These are phyloP conservation scores for Cudoniella acicularis DNA, from an alignment of 495 filamentous ascomycete species.

Conservation along the genomic window DNA sequence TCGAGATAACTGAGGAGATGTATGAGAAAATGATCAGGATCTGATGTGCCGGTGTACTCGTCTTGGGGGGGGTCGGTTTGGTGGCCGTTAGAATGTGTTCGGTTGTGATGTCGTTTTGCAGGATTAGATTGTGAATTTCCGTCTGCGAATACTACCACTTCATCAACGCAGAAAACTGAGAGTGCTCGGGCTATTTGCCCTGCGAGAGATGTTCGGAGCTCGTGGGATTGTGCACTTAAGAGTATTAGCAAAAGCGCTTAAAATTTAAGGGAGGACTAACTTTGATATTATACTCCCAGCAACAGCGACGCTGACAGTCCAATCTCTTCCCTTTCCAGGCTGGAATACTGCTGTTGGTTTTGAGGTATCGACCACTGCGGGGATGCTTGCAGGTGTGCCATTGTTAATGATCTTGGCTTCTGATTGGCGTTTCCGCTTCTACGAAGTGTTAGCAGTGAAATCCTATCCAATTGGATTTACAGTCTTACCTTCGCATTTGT, in stretches of 20 bases:
- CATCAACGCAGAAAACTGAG: constrained; percentile 74
- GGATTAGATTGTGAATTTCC: constrained; percentile 20
- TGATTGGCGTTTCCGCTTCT: constrained; percentile 28
- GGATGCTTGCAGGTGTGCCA: constrained; percentile 8
- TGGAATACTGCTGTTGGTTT: constrained; percentile 56
- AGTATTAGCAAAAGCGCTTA: constrained; percentile 9
- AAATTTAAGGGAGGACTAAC: constrained; percentile 31
- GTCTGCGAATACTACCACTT: constrained; percentile 73
- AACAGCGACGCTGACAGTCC: constrained; percentile 55
- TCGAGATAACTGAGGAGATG: constrained; percentile 74
- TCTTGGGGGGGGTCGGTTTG: constrained; percentile 38
- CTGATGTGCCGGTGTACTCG: constrained; percentile 57
- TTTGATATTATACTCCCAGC: constrained; percentile 58
- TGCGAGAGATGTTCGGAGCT: constrained; percentile 61
- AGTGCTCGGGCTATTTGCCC: constrained; percentile 68
- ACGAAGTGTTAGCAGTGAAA: no score
- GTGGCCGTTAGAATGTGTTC: constrained; percentile 27
- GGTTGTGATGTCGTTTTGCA: constrained; percentile 14
- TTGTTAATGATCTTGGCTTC: constrained; percentile 17
- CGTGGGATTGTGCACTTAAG: constrained; percentile 51
- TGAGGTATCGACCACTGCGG: constrained; percentile 39
- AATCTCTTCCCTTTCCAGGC: constrained; percentile 40
- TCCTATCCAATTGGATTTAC: no score
- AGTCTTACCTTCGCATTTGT: constrained; percentile 24
- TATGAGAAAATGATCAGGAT: constrained; percentile 66